Percentiles rank a stretch among this genome's conserved stretches.
Conservation (phyloP, 2,329 filamentous ascomycete species). For the Trichoderma gracile region DNA sequence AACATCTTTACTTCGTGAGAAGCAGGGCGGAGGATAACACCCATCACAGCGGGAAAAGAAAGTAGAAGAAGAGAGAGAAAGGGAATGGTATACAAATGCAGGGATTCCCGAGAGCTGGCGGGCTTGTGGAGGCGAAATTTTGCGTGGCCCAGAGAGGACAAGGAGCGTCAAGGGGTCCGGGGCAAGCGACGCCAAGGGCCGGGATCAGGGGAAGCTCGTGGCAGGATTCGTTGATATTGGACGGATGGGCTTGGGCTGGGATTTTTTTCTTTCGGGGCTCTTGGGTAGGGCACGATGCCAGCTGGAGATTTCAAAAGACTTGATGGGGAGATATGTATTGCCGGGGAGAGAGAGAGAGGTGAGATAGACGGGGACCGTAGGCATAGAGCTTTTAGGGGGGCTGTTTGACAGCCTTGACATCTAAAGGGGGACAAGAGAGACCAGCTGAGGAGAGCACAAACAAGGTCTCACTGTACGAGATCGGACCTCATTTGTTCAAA, state of each 20-base stretch:
- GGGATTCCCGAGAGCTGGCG: slow-evolving; percentile 11
- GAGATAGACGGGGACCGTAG: no score
- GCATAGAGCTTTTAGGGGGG: no score
- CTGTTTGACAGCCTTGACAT: no score
- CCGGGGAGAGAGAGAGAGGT: no score
- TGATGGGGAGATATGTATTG: no score
- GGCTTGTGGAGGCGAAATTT: slow-evolving; percentile 23
- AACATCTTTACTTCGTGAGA: no score
- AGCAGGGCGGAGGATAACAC: no score
- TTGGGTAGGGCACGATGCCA: neutral
- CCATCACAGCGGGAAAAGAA: neutral
- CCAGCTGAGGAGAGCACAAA: no score
- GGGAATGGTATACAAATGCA: neutral
- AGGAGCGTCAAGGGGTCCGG: slow-evolving; percentile 4
- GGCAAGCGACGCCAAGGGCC: slow-evolving; percentile 1
- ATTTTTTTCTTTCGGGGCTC: neutral
- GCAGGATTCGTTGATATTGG: neutral
- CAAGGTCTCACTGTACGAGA: neutral
- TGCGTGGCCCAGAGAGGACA: slow-evolving; percentile 4
- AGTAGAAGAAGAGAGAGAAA: neutral
- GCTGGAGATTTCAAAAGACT: no score
- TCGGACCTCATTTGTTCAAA: neutral
- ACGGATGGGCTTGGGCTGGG: neutral
- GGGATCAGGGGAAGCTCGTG: slow-evolving; percentile 13
- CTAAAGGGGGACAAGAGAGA: no score